Base-by-base conservation (phyloP, 1,284 basidiomycete genomes). In the Phellopilus nigrolimitatus region DNA sequence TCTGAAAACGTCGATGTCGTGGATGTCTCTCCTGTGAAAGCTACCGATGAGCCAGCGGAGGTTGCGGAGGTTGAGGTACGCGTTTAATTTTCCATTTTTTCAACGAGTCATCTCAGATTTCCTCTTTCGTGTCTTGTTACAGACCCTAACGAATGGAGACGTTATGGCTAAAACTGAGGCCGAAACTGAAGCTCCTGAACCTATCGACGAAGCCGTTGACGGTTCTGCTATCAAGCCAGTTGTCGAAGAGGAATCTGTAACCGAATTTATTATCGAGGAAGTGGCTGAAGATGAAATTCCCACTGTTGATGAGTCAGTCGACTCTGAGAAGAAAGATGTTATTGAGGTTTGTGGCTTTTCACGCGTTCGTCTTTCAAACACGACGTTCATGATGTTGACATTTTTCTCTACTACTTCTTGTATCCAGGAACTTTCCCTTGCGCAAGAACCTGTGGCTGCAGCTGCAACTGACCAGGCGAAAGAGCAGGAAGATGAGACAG, bases 281-380 rank as follows among this genome's bases (percentile, higher is more conserved):
- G 13, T 12, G 27, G 33, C 27, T 21, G 49, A 56, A 21, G 34
- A 33, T 8, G 41, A 19, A 21, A 38, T 39, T 22, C 17, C 50
- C 28, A 28, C 41, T 24, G 51, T 42, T n/a, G 54, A 59, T 27
- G 24, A 38, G 15, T 30, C 36, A 15, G 17, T n/a, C n/a, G n/a
- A n/a, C n/a, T n/a, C 38, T 12, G 53, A 56, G 33, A 46, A 31
- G 15, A 53, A 54, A 43, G 27, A 25, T 15, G 13, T 19, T 33
- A 38, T 30, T 19, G 42, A 39, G 22, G 22, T n/a, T n/a, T n/a
- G n/a, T n/a, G n/a, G n/a, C n/a, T n/a, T n/a, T n/a, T n/a, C n/a
- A n/a, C n/a, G n/a, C n/a, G n/a, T n/a, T n/a, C n/a, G n/a, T n/a
- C n/a, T n/a, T n/a, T n/a, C n/a, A n/a, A n/a, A n/a, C n/a, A n/a